Conservation (phyloP, 208 protist species). For the Herpetomonas samuelpessoai region DNA sequence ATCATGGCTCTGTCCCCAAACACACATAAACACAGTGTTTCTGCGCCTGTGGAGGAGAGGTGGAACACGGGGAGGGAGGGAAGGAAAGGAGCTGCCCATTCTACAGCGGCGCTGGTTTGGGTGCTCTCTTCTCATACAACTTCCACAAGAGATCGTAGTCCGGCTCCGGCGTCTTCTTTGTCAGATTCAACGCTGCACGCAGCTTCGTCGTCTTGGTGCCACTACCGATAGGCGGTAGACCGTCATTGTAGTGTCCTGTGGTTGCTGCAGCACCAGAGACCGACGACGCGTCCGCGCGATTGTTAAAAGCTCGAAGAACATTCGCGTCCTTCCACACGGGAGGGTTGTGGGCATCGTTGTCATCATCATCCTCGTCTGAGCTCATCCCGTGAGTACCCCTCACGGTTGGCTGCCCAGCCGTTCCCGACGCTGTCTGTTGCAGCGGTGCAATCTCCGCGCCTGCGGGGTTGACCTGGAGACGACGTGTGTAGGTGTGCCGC, state of each 20-base stretch:
- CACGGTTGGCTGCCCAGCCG: no score
- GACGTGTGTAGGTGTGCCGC: no score
- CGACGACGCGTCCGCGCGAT: not conserved
- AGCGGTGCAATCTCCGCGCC: no score
- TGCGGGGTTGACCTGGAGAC: no score
- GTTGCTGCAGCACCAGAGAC: no score
- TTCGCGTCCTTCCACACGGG: conserved; percentile 8
- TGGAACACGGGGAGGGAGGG: no score
- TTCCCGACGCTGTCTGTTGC: no score
- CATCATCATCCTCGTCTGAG: conserved; percentile 25
- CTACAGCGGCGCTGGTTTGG: conserved; percentile 1
- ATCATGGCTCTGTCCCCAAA: no score
- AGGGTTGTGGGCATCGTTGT: conserved; percentile 19
- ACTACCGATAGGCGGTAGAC: not conserved
- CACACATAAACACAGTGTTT: no score
- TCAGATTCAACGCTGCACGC: not conserved
- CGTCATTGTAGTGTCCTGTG: no score
- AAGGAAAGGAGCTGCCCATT: not conserved
- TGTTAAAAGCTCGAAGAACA: not conserved
- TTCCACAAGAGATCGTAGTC: conserved; percentile 41
- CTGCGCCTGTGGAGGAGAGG: no score
- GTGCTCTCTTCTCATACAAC: conserved; percentile 41
- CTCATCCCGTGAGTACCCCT: no score
- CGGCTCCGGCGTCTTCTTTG: not conserved
- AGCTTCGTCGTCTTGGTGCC: not conserved